Evolutionary conservation across 495 filamentous ascomycete genomes (phyloP), one percentile per base, ranked within the genome.

Genomic region (Apiosordaria backusii): DNA sequence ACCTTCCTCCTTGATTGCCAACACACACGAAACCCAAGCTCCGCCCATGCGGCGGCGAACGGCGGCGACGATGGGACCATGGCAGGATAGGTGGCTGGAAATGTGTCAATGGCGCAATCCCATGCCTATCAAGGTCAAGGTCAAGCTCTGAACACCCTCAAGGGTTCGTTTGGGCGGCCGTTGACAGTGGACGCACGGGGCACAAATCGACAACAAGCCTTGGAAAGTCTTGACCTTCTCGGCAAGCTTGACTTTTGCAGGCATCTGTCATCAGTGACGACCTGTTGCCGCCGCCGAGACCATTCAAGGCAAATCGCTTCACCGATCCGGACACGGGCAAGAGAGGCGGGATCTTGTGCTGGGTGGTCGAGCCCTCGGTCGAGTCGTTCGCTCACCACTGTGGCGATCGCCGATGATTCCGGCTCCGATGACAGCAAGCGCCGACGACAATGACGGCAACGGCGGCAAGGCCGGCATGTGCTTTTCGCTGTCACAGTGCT

Each of bases 381-480:
- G 52, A 55, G n/a, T 45, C 35, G 35, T 45, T 45, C n/a, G 52
- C 52, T 55, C 52, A 55, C 52, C 52, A 55, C 52, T 55, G 52
- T 55, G 52, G 52, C 52, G 52, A 55, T 55, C 52, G 22, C 52
- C 52, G 52, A 55, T n/a, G n/a, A 22, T 55, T 55, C 52, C 52
- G 52, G 52, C 52, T 23, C 52, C 52, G 52, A 45, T 45, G 35
- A 45, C 35, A 45, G 35, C 35, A 45, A 55, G 52, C 52, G 52
- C 16, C 52, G 52, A 23, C n/a, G 22, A 55, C n/a, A 55, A 55
- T 21, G 52, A 55, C 18, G 22, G 57, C 22, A 59, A 26, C 24
- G 22, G 22, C 53, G n/a, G 57, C 22, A 25, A 27, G 57, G 13
- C 57, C 57, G 57, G 57, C 24, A 25, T 59, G 24, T 59, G 23